A percentile compares a stretch with the other conserved stretches of the same genome.
Evolutionary conservation across 2,329 filamentous ascomycete genomes (phyloP).

Genomic region (Aureobasidium zeae): DNA sequence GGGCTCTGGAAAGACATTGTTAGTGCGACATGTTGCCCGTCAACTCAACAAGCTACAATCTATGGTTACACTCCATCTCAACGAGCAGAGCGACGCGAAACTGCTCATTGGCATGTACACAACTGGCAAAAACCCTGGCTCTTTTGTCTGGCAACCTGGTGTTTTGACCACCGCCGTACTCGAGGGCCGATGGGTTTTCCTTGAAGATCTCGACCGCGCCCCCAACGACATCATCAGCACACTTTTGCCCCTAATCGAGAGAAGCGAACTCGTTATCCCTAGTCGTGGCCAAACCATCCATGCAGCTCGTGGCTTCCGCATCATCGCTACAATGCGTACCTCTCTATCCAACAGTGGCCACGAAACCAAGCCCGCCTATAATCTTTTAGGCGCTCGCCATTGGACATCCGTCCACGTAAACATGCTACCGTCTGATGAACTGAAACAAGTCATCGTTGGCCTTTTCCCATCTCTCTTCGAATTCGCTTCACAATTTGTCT

Average conservation of each 20-base stretch:
- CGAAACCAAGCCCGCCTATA: slow-evolving; percentile 57
- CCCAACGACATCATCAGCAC: slow-evolving; percentile 93
- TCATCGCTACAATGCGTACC: slow-evolving; percentile 85
- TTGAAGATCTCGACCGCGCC: slow-evolving; percentile 91
- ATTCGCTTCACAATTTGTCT: slow-evolving; percentile 47
- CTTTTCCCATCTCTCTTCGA: slow-evolving; percentile 61
- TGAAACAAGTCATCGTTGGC: slow-evolving; percentile 61
- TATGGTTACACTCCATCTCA: slow-evolving; percentile 91
- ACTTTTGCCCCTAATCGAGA: slow-evolving; percentile 83
- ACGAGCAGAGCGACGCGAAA: slow-evolving; percentile 97
- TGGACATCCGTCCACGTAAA: slow-evolving; percentile 72
- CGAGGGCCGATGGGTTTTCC: slow-evolving; percentile 92
- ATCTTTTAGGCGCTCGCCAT: slow-evolving; percentile 72
- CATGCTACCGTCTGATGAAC: slow-evolving; percentile 57
- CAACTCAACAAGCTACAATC: slow-evolving; percentile 67
- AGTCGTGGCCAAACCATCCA: slow-evolving; percentile 78
- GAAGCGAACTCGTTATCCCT: slow-evolving; percentile 81
- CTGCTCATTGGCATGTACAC: slow-evolving; percentile 91
- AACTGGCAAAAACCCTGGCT: slow-evolving; percentile 75
- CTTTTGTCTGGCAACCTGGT: slow-evolving; percentile 85
- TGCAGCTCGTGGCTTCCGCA: slow-evolving; percentile 75
- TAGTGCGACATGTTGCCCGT: slow-evolving; percentile 73
- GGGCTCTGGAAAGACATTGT: slow-evolving; percentile 82
- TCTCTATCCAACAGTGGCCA: slow-evolving; percentile 55
- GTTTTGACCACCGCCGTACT: slow-evolving; percentile 87